Percentiles rank a stretch among this genome's conserved stretches.
These are phyloP conservation scores for Quercus lobata DNA, from an alignment of 331 rosid genomes.

Conservation along the genomic window DNA sequence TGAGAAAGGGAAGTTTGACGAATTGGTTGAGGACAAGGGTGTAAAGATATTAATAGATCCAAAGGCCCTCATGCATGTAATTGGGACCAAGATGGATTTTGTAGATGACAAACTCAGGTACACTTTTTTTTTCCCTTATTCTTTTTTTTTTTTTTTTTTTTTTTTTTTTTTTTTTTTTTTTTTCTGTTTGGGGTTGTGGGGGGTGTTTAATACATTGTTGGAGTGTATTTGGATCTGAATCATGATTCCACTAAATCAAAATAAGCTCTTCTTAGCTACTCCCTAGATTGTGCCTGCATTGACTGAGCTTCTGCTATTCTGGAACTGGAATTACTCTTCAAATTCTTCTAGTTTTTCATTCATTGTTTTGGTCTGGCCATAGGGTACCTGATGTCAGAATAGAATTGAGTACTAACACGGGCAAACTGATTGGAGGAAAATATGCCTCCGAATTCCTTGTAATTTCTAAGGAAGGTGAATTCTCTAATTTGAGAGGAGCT, in stretches of 20 bases:
- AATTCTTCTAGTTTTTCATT: neutral
- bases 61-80: slow-evolving; percentile 93
- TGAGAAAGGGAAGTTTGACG: slow-evolving; percentile 88
- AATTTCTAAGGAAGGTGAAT: neutral
- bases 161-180: neutral
- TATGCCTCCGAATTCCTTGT: neutral
- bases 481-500: no score
- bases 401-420: neutral
- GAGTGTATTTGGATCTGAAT: neutral
- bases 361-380: neutral
- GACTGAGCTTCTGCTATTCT: neutral
- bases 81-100: slow-evolving; percentile 95
- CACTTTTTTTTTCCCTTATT: no score
- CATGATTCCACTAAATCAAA: neutral
- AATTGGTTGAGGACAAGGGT: slow-evolving; percentile 80
- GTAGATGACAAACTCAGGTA: slow-evolving; percentile 91
- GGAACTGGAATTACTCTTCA: neutral
- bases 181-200: neutral
- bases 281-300: neutral
- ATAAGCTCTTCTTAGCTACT: neutral
- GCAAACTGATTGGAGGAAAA: neutral
- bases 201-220: neutral
- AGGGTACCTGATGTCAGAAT: neutral
- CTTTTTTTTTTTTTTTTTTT: no score
- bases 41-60: slow-evolving; percentile 88